Percentiles rank a stretch among this genome's conserved stretches.
Conservation (phyloP, 805 yeast genomes). For the Cyberlindnera veronae region DNA sequence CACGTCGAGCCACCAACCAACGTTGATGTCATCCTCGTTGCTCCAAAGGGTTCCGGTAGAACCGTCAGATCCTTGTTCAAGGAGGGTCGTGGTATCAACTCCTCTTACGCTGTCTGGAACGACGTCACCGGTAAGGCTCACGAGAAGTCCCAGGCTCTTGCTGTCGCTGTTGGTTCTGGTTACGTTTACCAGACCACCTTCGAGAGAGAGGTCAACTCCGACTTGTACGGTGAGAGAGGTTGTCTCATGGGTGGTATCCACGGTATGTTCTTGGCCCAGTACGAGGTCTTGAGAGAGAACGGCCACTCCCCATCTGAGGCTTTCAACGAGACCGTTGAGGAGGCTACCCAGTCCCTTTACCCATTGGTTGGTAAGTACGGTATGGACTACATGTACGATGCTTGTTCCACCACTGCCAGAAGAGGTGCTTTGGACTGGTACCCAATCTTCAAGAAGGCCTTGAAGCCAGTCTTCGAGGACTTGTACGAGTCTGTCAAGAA, state of each 20-base stretch:
- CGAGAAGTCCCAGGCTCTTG: constrained; percentile 97
- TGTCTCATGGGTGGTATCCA: constrained; percentile 99
- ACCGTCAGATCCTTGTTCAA: constrained; percentile 98
- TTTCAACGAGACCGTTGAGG: constrained; percentile 99
- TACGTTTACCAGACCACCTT: constrained; percentile 99
- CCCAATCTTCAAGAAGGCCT: constrained; percentile 97
- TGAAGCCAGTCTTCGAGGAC: constrained; percentile 97
- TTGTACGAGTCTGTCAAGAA: constrained; percentile 92
- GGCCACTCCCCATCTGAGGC: constrained; percentile 99
- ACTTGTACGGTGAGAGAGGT: constrained; percentile 99
- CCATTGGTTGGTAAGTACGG: constrained; percentile 99
- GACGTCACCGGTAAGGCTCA: constrained; percentile 98
- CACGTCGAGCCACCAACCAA: constrained; percentile 93
- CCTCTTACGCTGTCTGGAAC: constrained; percentile 99
- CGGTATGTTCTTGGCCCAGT: constrained; percentile 99
- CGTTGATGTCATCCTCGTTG: constrained; percentile 96
- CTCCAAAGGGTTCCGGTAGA: constrained; percentile 99
- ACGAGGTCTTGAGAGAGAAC: constrained; percentile 98
- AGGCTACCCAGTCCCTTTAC: constrained; percentile 98
- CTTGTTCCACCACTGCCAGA: constrained; percentile 99
- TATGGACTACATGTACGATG: constrained; percentile 99
- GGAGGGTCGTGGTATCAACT: constrained; percentile 99
- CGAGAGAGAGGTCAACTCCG: constrained; percentile 98
- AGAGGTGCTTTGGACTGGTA: constrained; percentile 99
- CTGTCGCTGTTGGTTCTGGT: constrained; percentile 99